Evolutionary conservation across 2,329 filamentous ascomycete genomes (phyloP), one percentile per base, ranked within the genome.

Genomic region (Didymella glomerata): DNA sequence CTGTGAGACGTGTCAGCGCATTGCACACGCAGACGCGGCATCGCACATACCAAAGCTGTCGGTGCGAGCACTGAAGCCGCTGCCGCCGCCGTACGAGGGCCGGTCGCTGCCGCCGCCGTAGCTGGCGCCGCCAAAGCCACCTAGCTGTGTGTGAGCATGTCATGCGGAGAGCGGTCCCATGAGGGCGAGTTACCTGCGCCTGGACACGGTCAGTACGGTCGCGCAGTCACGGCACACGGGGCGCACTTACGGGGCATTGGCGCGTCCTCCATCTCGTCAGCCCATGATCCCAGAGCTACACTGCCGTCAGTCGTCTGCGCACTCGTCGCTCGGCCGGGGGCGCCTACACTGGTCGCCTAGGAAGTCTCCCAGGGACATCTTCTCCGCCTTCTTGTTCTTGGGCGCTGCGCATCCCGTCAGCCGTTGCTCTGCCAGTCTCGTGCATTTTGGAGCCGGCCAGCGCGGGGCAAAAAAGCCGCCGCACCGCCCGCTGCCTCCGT

Each of bases 361-460:
- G 87, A 99, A 99, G 82, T 92, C 91, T 85, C 92, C 92, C 78
- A 98, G 89, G 84, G 91, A 92, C 91, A 99, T 94, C 86, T 96
- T 99, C 88, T 96, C 90, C 80, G 88, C 85, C 84, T 92, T 91
- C 84, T 92, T 91, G 84, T 96, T 96, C 80, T 93, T 91, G 70
- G 93, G 94, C 86, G 91, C 93, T 96, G 76, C 61, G 77, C 52
- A 62, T 61, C 53, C 20, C 68, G 78, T 87, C 72, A 87, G 85
- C 77, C 63, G 63, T n/a, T 36, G 32, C 32, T 36, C 32, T 36
- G 16, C 16, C 32, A 69, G 60, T 28, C 44, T 41, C 40, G 46
- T 48, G 59, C 54, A 53, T 53, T 30, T 61, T 51, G 60, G 42
- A 48, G 58, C 61, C 52, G 64, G 54, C 57, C 62, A 54, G 60